phyloP scores from a whole-genome alignment of 441 rosid genomes.

The Mallotus repandus region DNA sequence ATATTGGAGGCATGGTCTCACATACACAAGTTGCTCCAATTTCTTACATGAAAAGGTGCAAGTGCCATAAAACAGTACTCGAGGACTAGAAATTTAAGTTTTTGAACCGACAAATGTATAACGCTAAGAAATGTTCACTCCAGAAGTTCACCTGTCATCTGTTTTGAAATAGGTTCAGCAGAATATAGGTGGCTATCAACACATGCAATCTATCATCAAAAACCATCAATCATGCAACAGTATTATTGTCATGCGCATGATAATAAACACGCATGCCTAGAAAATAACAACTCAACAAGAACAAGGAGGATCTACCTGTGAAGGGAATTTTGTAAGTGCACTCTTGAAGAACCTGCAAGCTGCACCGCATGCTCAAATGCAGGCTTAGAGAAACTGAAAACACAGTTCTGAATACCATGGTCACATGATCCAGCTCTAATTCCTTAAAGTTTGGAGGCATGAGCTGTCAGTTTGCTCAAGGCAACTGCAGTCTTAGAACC shows the following conservation, averaged over 20 bases:
- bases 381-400: neutral
- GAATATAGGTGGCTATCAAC: neutral
- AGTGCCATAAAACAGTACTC: neutral
- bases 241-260: too few relatives aligned
- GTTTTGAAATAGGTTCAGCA: neutral
- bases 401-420: neutral
- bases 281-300: too few relatives aligned
- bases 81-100: neutral
- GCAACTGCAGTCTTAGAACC: slow-evolving; percentile 82
- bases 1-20: neutral
- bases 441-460: slow-evolving; percentile 58
- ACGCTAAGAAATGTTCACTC: neutral
- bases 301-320: neutral
- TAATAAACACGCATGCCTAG: too few relatives aligned
- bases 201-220: neutral
- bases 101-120: too few relatives aligned
- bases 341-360: neutral
- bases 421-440: slow-evolving; percentile 17
- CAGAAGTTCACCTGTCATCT: neutral
- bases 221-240: neutral
- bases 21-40: neutral
- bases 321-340: too few relatives aligned
- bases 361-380: neutral
- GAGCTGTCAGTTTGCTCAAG: slow-evolving; percentile 50
- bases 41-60: neutral